Evolutionary conservation across 2,329 filamentous ascomycete species (phyloP).

Genomic region (Phialocephala subalpina): DNA sequence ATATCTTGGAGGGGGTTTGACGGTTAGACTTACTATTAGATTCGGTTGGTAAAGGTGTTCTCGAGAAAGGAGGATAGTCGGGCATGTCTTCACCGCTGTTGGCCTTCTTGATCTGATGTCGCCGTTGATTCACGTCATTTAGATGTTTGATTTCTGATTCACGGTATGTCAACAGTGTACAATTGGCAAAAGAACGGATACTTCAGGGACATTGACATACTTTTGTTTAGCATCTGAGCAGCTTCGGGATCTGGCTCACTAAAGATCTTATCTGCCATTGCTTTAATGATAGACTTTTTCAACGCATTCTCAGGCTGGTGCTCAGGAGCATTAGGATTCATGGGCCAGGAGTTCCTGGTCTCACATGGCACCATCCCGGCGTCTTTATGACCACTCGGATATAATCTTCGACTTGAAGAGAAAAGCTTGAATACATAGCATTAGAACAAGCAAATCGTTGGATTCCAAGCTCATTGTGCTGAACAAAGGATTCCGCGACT

Average conservation of each 20-base stretch:
- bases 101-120: background rate
- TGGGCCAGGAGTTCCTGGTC: background rate
- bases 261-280: conserved; percentile 22
- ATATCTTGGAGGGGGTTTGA: no score
- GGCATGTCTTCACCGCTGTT: background rate
- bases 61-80: background rate
- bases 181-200: conserved; percentile 3
- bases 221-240: conserved; percentile 19
- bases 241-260: conserved; percentile 22
- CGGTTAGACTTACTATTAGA: conserved; percentile 11
- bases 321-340: conserved; percentile 31
- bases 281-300: conserved; percentile 16
- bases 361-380: background rate
- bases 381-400: background rate
- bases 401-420: background rate
- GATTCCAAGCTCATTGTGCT: background rate
- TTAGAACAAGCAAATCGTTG: background rate
- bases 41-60: background rate
- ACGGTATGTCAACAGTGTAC: background rate
- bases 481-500: background rate
- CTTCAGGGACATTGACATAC: conserved; percentile 17
- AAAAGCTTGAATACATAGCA: background rate
- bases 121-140: background rate
- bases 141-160: background rate
- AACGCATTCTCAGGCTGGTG: conserved; percentile 18